A percentile compares a stretch with the other conserved stretches of the same genome.
These are phyloP conservation scores for Hyphodiscus hymeniophilus DNA, from an alignment of 495 filamentous ascomycete genomes.

Conservation along the genomic window DNA sequence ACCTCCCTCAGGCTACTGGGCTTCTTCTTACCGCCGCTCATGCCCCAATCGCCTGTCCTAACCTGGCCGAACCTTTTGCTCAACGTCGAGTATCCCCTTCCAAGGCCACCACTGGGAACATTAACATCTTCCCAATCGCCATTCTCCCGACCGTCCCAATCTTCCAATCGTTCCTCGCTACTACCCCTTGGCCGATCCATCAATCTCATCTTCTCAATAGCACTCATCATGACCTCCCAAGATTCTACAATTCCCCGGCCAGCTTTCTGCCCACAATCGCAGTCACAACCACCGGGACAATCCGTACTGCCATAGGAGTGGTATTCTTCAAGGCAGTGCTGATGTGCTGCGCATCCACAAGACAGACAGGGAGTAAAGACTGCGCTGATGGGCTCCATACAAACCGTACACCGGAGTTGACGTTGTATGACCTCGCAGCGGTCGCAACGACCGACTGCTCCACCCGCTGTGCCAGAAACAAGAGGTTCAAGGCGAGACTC, in stretches of 20 bases:
- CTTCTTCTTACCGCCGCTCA: conserved; percentile 15
- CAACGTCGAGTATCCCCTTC: conserved; percentile 14
- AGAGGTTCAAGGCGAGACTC: conserved; percentile 45
- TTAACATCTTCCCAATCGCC: conserved; percentile 13
- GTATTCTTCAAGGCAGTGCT: conserved; percentile 43
- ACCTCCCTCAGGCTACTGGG: conserved; percentile 21
- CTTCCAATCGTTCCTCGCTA: conserved; percentile 3
- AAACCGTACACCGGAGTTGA: conserved; percentile 51
- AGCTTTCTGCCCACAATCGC: conserved; percentile 25
- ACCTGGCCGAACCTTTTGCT: conserved; percentile 20
- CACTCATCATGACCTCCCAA: conserved; percentile 24
- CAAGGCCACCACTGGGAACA: conserved; percentile 5
- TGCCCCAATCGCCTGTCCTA: conserved; percentile 20
- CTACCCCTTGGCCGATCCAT: conserved; percentile 6
- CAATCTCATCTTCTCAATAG: conserved; percentile 19
- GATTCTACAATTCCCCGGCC: conserved; percentile 21
- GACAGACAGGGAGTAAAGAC: conserved; percentile 49
- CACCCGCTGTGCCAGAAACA: conserved; percentile 23
- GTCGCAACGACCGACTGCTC: conserved; percentile 48
- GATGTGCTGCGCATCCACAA: conserved; percentile 55
- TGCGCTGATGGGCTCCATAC: conserved; percentile 45
- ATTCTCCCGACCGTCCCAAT: conserved; percentile 17
- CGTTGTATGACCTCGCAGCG: conserved; percentile 41
- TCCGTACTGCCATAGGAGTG: conserved; percentile 37
- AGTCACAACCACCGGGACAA: conserved; percentile 36